Conservation (phyloP, 1,284 basidiomycete species). For the Sanghuangporus sanghuang region DNA sequence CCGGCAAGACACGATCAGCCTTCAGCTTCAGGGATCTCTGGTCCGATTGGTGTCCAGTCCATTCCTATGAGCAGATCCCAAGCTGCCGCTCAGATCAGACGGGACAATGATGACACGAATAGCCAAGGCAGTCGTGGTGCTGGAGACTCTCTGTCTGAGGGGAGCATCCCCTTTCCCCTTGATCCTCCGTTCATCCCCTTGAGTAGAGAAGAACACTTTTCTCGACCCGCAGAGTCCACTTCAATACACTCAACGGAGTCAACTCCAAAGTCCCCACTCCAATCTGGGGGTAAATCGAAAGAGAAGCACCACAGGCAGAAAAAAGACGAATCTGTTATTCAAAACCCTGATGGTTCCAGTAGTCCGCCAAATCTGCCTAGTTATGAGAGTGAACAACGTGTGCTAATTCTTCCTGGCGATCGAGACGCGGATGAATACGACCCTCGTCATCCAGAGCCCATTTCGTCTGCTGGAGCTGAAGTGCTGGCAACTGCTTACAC, state of each 20-base stretch:
- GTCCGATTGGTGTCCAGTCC: not conserved
- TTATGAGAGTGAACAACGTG: not conserved
- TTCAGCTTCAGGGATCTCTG: conserved; percentile 6
- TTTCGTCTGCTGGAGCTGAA: conserved; percentile 27
- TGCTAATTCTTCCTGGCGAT: conserved; percentile 11
- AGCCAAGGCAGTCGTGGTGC: not conserved
- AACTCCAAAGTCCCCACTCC: not conserved
- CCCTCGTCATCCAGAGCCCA: conserved; percentile 26
- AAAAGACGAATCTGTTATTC: not conserved
- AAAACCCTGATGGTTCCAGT: not conserved
- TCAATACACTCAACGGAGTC: not conserved
- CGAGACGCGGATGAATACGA: conserved; percentile 20
- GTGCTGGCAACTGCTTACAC: conserved; percentile 23
- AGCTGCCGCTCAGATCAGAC: not conserved
- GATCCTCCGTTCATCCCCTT: not conserved
- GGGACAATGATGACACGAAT: not conserved
- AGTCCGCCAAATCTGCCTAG: not conserved
- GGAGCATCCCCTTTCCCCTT: not conserved
- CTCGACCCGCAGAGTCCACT: not conserved
- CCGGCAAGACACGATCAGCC: conserved; percentile 18
- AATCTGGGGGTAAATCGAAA: not conserved
- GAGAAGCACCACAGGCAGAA: not conserved
- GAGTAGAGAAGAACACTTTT: not conserved
- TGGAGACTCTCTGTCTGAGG: not conserved
- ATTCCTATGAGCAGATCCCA: conserved; percentile 1